These are phyloP conservation scores for Cladosporium halotolerans DNA, from an alignment of 2,329 filamentous ascomycete species.

Conservation along the genomic window DNA sequence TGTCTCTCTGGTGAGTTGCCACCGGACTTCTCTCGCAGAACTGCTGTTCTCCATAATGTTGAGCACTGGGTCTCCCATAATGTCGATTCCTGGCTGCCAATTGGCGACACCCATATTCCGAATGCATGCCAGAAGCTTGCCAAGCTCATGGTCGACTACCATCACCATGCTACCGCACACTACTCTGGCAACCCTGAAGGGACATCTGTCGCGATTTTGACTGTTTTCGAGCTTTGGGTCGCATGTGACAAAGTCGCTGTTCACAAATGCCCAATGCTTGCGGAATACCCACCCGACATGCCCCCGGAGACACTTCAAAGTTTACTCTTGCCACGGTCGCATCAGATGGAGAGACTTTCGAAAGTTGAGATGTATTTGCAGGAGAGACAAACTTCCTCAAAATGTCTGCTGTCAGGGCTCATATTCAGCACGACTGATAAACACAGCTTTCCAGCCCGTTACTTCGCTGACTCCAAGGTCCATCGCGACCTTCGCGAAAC, in stretches of 20 bases:
- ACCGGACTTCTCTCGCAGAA: conserved; percentile 1
- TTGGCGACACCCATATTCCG: not conserved
- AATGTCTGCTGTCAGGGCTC: conserved; percentile 34
- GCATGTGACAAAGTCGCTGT: conserved; percentile 48
- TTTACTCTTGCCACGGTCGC: conserved; percentile 44
- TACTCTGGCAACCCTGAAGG: conserved; percentile 45
- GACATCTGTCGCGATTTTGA: conserved; percentile 49
- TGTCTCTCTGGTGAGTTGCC: conserved; percentile 1
- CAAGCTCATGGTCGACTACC: conserved; percentile 17
- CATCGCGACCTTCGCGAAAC: conserved; percentile 20
- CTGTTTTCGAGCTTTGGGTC: conserved; percentile 53
- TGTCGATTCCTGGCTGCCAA: conserved; percentile 14
- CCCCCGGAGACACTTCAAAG: conserved; percentile 46
- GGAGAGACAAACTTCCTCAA: conserved; percentile 27
- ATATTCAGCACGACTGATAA: conserved; percentile 37
- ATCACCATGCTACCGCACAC: conserved; percentile 19
- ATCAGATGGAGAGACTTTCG: conserved; percentile 48
- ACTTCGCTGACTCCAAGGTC: conserved; percentile 32
- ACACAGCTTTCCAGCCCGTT: conserved; percentile 40
- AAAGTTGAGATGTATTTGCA: conserved; percentile 46
- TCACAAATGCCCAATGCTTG: conserved; percentile 41
- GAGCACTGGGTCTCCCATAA: conserved; percentile 18
- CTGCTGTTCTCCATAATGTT: conserved; percentile 15
- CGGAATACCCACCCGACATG: conserved; percentile 49
- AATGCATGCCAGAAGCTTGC: conserved; percentile 11